Percentiles rank a stretch among this genome's conserved stretches.
Conservation (phyloP, 208 protist genomes). For the Porcisia deanei region DNA sequence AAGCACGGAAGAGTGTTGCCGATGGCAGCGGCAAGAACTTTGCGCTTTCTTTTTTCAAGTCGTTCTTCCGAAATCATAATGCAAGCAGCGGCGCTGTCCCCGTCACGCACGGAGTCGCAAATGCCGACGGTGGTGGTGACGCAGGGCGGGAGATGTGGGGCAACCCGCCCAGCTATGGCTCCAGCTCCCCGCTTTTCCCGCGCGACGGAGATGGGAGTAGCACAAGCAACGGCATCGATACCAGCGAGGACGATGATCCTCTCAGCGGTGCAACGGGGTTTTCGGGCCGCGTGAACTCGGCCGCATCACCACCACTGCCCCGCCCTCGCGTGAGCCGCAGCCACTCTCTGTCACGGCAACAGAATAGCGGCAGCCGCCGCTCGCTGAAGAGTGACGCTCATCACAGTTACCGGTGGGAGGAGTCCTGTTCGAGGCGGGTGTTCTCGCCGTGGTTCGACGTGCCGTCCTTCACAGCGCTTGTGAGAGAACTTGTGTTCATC, state of each 20-base stretch:
- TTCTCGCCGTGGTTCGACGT: constrained; percentile 49
- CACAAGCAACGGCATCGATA: neutral
- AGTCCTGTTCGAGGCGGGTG: neutral
- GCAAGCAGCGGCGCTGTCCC: constrained; percentile 6
- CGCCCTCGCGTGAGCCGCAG: constrained; percentile 13
- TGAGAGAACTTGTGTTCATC: constrained; percentile 39
- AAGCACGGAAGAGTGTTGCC: neutral
- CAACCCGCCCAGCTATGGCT: constrained; percentile 1
- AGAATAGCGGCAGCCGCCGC: too few species aligned
- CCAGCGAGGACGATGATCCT: constrained; percentile 5
- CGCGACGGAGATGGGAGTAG: constrained; percentile 1
- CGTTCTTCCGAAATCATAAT: constrained; percentile 39
- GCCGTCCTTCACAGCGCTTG: constrained; percentile 52
- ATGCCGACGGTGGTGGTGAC: constrained; percentile 8
- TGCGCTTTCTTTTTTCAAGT: constrained; percentile 60
- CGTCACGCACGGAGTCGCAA: constrained; percentile 6
- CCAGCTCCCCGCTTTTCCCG: neutral
- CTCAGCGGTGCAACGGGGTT: neutral
- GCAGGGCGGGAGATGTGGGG: constrained; percentile 9
- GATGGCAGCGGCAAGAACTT: constrained; percentile 30
- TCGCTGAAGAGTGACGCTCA: neutral
- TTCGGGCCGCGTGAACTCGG: neutral
- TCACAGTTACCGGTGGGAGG: neutral
- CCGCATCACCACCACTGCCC: constrained; percentile 5
- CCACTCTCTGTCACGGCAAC: neutral